Base-by-base conservation (phyloP, 768 basidiomycete genomes). In the Podaxis rugospora region DNA sequence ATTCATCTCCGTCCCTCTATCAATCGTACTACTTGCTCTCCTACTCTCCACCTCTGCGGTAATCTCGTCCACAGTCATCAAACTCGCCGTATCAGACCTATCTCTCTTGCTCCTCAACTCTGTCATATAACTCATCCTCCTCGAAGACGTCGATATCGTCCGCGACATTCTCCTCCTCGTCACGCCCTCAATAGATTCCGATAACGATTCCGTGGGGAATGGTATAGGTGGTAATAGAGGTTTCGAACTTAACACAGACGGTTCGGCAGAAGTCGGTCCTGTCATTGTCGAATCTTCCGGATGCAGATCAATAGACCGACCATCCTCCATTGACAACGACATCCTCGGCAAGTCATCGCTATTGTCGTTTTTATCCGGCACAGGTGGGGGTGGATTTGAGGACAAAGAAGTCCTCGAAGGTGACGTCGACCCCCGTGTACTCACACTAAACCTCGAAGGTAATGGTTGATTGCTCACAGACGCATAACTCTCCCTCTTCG, bases 11-110 rank as follows among this genome's bases (percentile, higher is more conserved):
- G 75, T 75, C 66, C 75, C 75, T 42, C 74, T 75, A 40, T 78
- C 76, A 16, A 76, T 65, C 10, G 68, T 75, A 66, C 76, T 80
- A 66, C 82, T 86, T 56, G 80, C 83, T 61, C 83, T 75, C 39
- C 84, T 78, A 67, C 86, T 92, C 68, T 85, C 96, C 6, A 99
- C 91, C 68, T 96, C 91, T 9, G 93, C 95, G 0, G 97, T 98
- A 67, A 99, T 97, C 74, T 99, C 94, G 68, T 99, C 96, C 23
- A 99, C 92, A 0, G 96, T 99, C 73, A 98, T 82, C 67, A 98
- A 75, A 66, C 92, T 94, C 3, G 92, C 93, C 6, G 93, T 93
- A 68, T 96, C 94, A 0, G 90, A 91, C 40, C 83, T 80, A 67
- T 97, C 93, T 21, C 90, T 86, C 70, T 87, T 91, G 71, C 85